These are phyloP conservation scores for slime mould (Dictyostelium discoideum) DNA, from an alignment of 78 protist species.

Conservation along the genomic window dicty_2.7 NC_007089.4:4191001-4191500, in stretches of 20 bases:
- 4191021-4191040: background rate
- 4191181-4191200: constrained; percentile 43
- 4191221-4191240: too few species aligned
- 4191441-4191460: constrained; percentile 61
- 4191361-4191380: constrained; percentile 35
- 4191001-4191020: background rate
- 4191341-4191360: background rate
- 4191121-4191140: background rate
- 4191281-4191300: background rate
- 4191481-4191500: constrained; percentile 22
- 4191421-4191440: background rate
- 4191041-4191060: background rate
- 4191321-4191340: constrained; percentile 51
- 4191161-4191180: constrained; percentile 38
- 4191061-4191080: background rate
- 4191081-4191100: constrained; percentile 17
- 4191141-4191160: constrained; percentile 10
- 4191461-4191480: constrained; percentile 67
- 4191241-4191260: background rate
- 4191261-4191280: background rate
- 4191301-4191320: constrained; percentile 31
- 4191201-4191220: background rate
- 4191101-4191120: constrained; percentile 10
- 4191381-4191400: constrained; percentile 54
- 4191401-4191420: constrained; percentile 61